Percentiles rank a stretch among this genome's conserved stretches.
Conservation (phyloP, 768 basidiomycete genomes). For the Auricularia heimuer region DNA sequence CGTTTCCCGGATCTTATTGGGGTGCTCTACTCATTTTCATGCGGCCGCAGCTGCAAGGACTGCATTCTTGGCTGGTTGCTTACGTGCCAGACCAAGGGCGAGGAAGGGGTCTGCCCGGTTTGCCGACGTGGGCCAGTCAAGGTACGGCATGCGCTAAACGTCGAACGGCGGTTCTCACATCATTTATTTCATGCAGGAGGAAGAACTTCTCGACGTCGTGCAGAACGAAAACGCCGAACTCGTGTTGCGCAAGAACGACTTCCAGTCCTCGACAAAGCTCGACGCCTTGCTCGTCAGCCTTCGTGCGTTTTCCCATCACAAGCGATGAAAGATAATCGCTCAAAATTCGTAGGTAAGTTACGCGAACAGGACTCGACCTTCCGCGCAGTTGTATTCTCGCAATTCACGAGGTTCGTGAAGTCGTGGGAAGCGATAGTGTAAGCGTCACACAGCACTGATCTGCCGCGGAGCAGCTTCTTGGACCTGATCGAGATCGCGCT, state of each 20-base stretch:
- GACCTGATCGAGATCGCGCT: constrained; percentile 68
- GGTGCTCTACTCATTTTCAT: constrained; percentile 1
- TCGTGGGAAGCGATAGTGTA: background rate
- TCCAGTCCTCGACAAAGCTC: constrained; percentile 85
- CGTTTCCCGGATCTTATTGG: background rate
- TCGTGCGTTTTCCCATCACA: constrained; percentile 29
- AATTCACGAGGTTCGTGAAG: constrained; percentile 49
- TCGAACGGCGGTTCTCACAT: background rate
- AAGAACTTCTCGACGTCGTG: constrained; percentile 16
- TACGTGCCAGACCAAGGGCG: constrained; percentile 55
- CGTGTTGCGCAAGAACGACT: constrained; percentile 67
- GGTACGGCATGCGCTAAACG: constrained; percentile 22
- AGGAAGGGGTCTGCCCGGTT: constrained; percentile 68
- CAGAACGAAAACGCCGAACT: constrained; percentile 27
- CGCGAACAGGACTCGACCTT: constrained; percentile 65
- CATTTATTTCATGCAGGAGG: constrained; percentile 18
- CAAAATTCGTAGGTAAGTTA: constrained; percentile 38
- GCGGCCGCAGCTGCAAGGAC: constrained; percentile 64
- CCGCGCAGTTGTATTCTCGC: constrained; percentile 81
- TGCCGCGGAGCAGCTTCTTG: constrained; percentile 40
- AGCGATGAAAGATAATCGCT: background rate
- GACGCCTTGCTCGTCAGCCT: constrained; percentile 71
- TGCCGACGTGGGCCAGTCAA: constrained; percentile 63
- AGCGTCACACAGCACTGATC: background rate
- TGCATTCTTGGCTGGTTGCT: constrained; percentile 73